Evolutionary conservation across 2,329 filamentous ascomycete species (phyloP).

Genomic region (Capronia coronata): DNA sequence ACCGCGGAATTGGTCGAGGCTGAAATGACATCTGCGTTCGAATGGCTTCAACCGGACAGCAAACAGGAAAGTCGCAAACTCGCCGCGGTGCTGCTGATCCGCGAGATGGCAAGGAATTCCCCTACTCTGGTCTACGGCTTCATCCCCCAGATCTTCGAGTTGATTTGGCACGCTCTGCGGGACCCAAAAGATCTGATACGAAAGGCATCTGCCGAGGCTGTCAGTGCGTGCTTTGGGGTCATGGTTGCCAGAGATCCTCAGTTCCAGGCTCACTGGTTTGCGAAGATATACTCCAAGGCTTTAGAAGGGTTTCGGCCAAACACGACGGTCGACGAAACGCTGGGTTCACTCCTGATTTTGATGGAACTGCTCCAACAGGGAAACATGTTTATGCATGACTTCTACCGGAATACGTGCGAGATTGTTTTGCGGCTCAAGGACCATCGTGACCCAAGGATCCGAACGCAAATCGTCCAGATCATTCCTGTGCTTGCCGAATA

Average conservation of each 20-base stretch:
- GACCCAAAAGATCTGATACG: constrained; percentile 88
- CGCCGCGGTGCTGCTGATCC: constrained; percentile 81
- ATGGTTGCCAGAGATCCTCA: constrained; percentile 86
- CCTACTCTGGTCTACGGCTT: constrained; percentile 94
- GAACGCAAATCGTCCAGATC: constrained; percentile 80
- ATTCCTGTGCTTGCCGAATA: constrained; percentile 93
- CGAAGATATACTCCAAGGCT: constrained; percentile 82
- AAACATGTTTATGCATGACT: constrained; percentile 98
- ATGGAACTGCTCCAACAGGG: constrained; percentile 91
- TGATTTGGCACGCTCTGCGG: constrained; percentile 89
- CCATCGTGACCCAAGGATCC: constrained; percentile 78
- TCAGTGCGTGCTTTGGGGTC: constrained; percentile 92
- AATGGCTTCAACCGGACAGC: constrained; percentile 87
- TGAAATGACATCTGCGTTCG: constrained; percentile 90
- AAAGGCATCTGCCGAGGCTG: constrained; percentile 83
- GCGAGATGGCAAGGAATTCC: constrained; percentile 85
- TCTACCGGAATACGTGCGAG: constrained; percentile 87
- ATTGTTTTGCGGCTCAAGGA: constrained; percentile 90
- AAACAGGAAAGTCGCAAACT: constrained; percentile 88
- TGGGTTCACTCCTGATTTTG: constrained; percentile 87
- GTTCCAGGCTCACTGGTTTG: constrained; percentile 81
- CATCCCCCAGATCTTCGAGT: constrained; percentile 88
- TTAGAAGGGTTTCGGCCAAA: constrained; percentile 65
- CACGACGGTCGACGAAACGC: constrained; percentile 77
- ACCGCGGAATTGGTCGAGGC: constrained; percentile 95